Percentiles rank a stretch among this genome's conserved stretches.
Evolutionary conservation across 768 basidiomycete genomes (phyloP).

Genomic region (Pisolithus microcarpus): DNA sequence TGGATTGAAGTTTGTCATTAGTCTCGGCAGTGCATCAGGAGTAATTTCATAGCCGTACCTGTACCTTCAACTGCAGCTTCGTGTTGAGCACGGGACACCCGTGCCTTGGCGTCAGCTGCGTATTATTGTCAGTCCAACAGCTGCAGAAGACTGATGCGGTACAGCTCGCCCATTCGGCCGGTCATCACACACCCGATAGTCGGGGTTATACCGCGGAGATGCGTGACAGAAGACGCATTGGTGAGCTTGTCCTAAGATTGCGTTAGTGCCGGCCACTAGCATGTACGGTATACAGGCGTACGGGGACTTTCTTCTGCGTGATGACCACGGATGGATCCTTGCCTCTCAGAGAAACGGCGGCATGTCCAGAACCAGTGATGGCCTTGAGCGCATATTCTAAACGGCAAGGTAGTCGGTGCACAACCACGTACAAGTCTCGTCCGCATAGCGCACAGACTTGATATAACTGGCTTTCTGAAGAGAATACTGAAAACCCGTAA

Average conservation of each 20-base stretch:
- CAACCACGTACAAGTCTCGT: no score
- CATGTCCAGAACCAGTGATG: constrained; percentile 94
- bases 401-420: no score
- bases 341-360: constrained; percentile 86
- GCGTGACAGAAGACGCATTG: constrained; percentile 89
- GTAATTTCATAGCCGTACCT: constrained; percentile 99
- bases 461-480: no score
- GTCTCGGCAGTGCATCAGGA: constrained; percentile 88
- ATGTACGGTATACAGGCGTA: constrained; percentile 36
- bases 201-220: constrained; percentile 93
- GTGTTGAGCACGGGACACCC: constrained; percentile 75
- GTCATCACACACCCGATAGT: constrained; percentile 98
- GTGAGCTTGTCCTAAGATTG: constrained; percentile 84
- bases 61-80: constrained; percentile 91
- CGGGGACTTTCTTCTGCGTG: constrained; percentile 98
- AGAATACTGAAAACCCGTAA: no score
- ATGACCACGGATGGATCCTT: constrained; percentile 92
- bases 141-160: background rate
- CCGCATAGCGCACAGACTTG: no score
- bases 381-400: constrained; percentile 99
- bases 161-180: constrained; percentile 78
- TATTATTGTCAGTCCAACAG: background rate
- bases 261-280: background rate
- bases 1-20: constrained; percentile 96
- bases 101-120: constrained; percentile 85